Evolutionary conservation across 2,329 filamentous ascomycete species (phyloP).

Genomic region (Colletotrichum higginsianum): DNA sequence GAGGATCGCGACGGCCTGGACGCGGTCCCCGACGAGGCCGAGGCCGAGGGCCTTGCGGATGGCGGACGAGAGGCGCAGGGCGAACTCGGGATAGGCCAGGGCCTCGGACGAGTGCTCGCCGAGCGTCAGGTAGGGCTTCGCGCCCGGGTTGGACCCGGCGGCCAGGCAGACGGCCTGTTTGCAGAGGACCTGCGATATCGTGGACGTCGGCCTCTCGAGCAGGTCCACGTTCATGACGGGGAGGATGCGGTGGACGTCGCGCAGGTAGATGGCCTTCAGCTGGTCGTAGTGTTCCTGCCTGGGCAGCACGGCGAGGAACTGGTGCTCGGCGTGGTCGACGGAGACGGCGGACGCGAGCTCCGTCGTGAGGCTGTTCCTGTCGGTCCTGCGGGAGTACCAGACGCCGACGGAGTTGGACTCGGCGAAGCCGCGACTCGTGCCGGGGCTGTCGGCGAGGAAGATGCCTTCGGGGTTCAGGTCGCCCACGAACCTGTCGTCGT

Average conservation of each 20-base stretch:
- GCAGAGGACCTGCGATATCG: constrained; percentile 42
- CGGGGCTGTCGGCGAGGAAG: constrained; percentile 44
- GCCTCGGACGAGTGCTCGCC: constrained; percentile 22
- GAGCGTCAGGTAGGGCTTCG: constrained; percentile 42
- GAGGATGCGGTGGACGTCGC: constrained; percentile 43
- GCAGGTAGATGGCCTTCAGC: constrained; percentile 41
- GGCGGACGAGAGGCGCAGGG: constrained; percentile 33
- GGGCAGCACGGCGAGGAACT: constrained; percentile 33
- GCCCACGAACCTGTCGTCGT: constrained; percentile 44
- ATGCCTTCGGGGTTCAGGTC: constrained; percentile 46
- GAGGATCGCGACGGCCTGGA: constrained; percentile 49
- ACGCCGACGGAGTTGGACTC: constrained; percentile 40
- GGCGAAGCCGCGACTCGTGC: constrained; percentile 32
- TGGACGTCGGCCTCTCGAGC: constrained; percentile 41
- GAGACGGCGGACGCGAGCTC: constrained; percentile 31
- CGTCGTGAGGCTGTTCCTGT: not conserved
- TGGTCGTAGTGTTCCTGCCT: constrained; percentile 40
- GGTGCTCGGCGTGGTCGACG: constrained; percentile 26
- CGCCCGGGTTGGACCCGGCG: constrained; percentile 43
- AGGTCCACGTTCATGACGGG: constrained; percentile 44
- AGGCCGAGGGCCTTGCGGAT: constrained; percentile 38
- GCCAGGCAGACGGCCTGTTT: constrained; percentile 45
- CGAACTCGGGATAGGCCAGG: constrained; percentile 39
- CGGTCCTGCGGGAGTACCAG: constrained; percentile 37
- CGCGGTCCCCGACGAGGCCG: constrained; percentile 32